These are phyloP conservation scores for Tricholoma flavovirens DNA, from an alignment of 768 basidiomycete species.

Conservation along the genomic window DNA sequence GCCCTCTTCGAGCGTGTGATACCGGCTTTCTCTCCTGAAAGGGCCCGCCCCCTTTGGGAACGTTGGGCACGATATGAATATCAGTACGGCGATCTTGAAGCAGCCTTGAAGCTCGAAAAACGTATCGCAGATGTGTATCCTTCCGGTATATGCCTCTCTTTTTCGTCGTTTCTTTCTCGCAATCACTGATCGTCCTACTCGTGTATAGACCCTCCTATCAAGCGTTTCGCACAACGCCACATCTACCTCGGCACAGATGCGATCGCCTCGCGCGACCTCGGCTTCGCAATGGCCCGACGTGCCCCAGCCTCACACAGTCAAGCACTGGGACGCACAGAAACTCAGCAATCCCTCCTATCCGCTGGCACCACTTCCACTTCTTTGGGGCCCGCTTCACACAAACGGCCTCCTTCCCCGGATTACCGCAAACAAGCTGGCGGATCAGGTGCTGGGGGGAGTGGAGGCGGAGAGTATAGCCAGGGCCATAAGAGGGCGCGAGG, in stretches of 20 bases:
- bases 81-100: conserved; percentile 87
- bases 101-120: conserved; percentile 83
- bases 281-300: conserved; percentile 56
- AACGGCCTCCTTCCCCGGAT: conserved; percentile 35
- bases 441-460: conserved; percentile 24
- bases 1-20: conserved; percentile 93
- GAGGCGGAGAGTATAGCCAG: conserved; percentile 21
- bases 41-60: conserved; percentile 87
- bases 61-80: conserved; percentile 95
- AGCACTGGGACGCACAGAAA: conserved; percentile 29
- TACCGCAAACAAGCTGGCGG: conserved; percentile 14
- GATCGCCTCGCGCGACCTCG: conserved; percentile 85
- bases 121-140: conserved; percentile 87
- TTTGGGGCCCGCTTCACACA: conserved; percentile 11
- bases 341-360: conserved; percentile 25
- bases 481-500: conserved; percentile 32
- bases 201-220: conserved; percentile 76
- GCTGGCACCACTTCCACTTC: neutral
- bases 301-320: conserved; percentile 10
- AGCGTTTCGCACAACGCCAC: conserved; percentile 85
- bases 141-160: conserved; percentile 48
- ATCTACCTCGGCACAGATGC: conserved; percentile 81
- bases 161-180: neutral
- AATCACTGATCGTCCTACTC: neutral
- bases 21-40: conserved; percentile 66